Evolutionary conservation across 805 yeast species (phyloP), one percentile per base, ranked within the genome.

Genomic region (Candida nitratophila): DNA sequence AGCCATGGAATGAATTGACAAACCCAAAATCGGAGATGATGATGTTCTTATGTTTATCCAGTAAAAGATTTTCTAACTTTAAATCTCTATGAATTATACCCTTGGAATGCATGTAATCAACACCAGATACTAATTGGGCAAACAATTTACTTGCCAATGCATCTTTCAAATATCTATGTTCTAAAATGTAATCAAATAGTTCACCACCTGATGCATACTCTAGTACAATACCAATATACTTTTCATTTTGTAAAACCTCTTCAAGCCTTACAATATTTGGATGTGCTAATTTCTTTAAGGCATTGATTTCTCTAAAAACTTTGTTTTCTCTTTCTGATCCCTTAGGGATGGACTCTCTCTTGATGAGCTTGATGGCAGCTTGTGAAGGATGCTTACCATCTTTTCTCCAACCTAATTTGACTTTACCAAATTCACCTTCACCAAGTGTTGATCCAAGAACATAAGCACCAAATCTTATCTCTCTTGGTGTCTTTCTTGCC

Each of bases 201-300:
- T 93, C 99, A 43, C 99, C 99, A 14, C 98, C 98, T 2, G 95
- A 84, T 2, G 98, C 98, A 64, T 91, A 93, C 57, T 93, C 98
- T 46, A 93, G 72, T 2, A 93, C 98, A 22, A 93, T 93, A 20
- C 99, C 99, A 47, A 93, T 90, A 64, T 93, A 91, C 59, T 87
- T 86, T 41, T 95, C 96, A 59, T 87, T 85, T 62, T 90, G 95
- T 61, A 93, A 72, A 20, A 93, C 97, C 58, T 91, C 96, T 51
- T 89, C 96, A 44, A 93, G 69, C 49, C 82, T 77, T 41, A 93
- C 95, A 53, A 93, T 90, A 63, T 93, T 91, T 20, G 99, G 99
- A 64, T 93, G 99, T 41, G 85, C 81, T 46, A 89, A 70, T 51
- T 83, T 79, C 56, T 86, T 83, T 49, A 93, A 68, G 3, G 96